Conservation (phyloP, 345 rosid genomes). For the Boechera divaricarpa region DNA sequence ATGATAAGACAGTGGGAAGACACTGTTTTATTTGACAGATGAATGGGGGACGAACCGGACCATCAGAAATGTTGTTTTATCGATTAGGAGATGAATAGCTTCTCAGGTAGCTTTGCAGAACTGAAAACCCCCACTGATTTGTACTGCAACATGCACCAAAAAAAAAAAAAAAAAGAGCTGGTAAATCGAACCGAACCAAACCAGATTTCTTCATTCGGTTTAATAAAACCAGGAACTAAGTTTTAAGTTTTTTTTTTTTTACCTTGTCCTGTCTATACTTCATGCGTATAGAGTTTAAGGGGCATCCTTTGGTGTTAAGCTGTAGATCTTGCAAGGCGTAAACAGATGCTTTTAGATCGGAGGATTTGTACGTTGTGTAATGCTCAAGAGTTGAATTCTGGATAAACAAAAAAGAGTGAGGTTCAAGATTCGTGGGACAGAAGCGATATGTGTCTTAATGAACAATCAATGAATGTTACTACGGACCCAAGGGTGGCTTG, state of each 20-base stretch:
- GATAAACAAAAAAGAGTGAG: not conserved
- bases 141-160: conserved; percentile 51
- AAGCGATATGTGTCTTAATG: not conserved
- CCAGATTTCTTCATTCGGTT: not conserved
- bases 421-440: conserved; percentile 8
- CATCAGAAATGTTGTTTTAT: conserved; percentile 17
- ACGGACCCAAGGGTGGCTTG: conserved; percentile 85
- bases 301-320: conserved; percentile 63
- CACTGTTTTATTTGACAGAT: conserved; percentile 29
- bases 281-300: conserved; percentile 67
- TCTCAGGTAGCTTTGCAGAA: conserved; percentile 64
- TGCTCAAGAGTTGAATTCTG: conserved; percentile 86
- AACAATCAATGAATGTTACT: conserved; percentile 11
- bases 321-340: conserved; percentile 72
- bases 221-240: not conserved
- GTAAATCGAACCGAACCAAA: conserved; percentile 7
- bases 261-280: conserved; percentile 83
- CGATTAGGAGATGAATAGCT: conserved; percentile 54
- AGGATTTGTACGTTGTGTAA: conserved; percentile 70
- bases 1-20: conserved; percentile 31
- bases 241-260: not conserved
- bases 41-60: not conserved
- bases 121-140: conserved; percentile 72
- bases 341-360: conserved; percentile 61
- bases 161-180: not conserved